These are phyloP conservation scores for cucumber (Cucumis sativus) DNA, from an alignment of 306 rosid genomes.

Conservation along the genomic window DNA sequence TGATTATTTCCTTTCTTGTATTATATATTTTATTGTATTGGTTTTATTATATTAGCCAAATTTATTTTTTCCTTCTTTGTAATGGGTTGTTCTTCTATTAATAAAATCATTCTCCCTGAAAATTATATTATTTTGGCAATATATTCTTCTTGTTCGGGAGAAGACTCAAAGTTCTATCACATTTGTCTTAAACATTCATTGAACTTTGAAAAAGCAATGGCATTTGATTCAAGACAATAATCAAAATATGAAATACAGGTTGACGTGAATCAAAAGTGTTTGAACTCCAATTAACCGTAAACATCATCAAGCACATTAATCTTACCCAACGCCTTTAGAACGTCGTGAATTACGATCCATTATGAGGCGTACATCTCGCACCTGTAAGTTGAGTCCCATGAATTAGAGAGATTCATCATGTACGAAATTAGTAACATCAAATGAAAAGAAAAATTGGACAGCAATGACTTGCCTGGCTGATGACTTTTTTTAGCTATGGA, in stretches of 20 bases:
- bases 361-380: conserved; percentile 93
- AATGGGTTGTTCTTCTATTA: too few species aligned
- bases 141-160: not conserved
- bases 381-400: conserved; percentile 31
- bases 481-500: not conserved
- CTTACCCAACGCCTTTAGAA: conserved; percentile 97
- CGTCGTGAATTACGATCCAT: conserved; percentile 98
- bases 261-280: not conserved
- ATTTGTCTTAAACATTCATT: not conserved
- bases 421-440: not conserved
- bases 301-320: conserved; percentile 5
- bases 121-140: too few species aligned
- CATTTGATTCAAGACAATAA: not conserved
- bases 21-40: too few species aligned
- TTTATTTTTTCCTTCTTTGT: too few species aligned
- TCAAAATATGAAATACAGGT: not conserved
- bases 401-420: not conserved
- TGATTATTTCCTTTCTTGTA: too few species aligned
- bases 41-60: too few species aligned
- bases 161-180: not conserved
- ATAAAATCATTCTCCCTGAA: too few species aligned
- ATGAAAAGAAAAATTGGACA: not conserved
- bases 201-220: not conserved
- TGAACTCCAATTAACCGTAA: not conserved
- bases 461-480: not conserved